Evolutionary conservation across 441 rosid species (phyloP), one percentile per base, ranked within the genome.

Genomic region (Adansonia madagascariensis): DNA sequence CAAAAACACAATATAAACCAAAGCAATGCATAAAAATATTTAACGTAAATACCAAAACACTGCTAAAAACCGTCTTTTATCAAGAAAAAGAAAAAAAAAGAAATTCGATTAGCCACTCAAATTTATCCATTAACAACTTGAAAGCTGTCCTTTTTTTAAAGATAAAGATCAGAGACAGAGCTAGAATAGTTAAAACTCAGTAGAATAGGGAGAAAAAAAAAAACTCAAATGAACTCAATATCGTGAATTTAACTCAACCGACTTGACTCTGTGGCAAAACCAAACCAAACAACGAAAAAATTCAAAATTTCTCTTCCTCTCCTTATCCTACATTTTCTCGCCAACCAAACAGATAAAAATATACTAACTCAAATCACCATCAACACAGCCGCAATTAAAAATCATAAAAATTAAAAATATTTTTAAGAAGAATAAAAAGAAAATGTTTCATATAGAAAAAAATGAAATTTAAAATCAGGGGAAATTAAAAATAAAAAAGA

Each of bases 321-420:
- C 24, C 67, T 14, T 77, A 71, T 22, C 60, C 75, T 27, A 39
- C 80, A 73, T 61, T 80, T 73, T 76, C 77, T 82, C 73, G 7
- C 74, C 75, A 68, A 73, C 52, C 78, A 70, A 70, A 70, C 24
- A 27, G 57, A 50, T 50, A 6, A 70, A 68, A 70, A 70, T 50
- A 24, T 24, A 50, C 24, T 65, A 61, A 76, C 60, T 60, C 61
- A n/a, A 44, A 50, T 6, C 68, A 27, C 24, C 57, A 3, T 10
- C 47, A 6, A 5, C 22, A 50, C 7, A 43, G 11, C 31, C 43
- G 15, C 43, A 14, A 63, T 18, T 20, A 66, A 27, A 31, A 31
- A 61, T 27, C 69, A 35, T 0, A 27, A 12, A 61, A 14, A 63
- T 18, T 20, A 66, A 27, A 31, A 31, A 61, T 27, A 10, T 6